phyloP scores from a whole-genome alignment of 2,329 filamentous ascomycete genomes.

The Eutypa lata region DNA sequence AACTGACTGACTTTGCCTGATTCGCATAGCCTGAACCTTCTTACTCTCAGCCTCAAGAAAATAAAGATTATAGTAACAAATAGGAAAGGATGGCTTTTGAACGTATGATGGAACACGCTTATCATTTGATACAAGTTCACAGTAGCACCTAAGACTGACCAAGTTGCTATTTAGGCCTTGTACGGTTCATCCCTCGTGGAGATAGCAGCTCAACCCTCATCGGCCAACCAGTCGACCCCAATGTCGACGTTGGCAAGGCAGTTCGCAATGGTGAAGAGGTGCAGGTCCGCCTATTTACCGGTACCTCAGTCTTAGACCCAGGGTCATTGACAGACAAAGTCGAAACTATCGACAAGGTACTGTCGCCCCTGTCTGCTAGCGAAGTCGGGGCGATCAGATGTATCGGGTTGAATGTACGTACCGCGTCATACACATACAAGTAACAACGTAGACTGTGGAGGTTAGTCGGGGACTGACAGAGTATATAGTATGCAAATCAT shows the following conservation, averaged over 20 bases:
- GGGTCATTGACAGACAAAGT: slow-evolving; percentile 44
- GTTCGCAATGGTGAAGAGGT: slow-evolving; percentile 55
- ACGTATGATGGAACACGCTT: slow-evolving; percentile 1
- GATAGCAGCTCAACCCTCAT: slow-evolving; percentile 40
- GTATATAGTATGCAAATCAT: slow-evolving; percentile 33
- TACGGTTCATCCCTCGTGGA: slow-evolving; percentile 55
- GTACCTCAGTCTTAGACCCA: slow-evolving; percentile 53
- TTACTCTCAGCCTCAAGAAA: neutral
- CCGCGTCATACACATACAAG: neutral
- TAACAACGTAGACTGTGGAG: neutral
- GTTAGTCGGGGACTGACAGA: neutral
- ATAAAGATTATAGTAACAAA: too few species aligned
- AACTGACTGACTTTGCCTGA: neutral
- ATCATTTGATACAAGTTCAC: neutral
- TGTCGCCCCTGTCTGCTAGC: slow-evolving; percentile 46
- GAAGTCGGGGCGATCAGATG: slow-evolving; percentile 57
- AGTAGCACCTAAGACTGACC: neutral
- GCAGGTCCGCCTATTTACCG: slow-evolving; percentile 53
- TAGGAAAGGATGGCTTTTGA: slow-evolving; percentile 6
- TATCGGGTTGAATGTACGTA: slow-evolving; percentile 52
- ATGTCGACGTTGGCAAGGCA: slow-evolving; percentile 56
- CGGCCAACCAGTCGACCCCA: slow-evolving; percentile 51
- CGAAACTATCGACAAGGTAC: slow-evolving; percentile 43
- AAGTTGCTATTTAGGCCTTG: slow-evolving; percentile 36
- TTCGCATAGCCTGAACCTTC: neutral